Base-by-base conservation (phyloP, 495 filamentous ascomycete genomes). In the Bryoglossum gracile region DNA sequence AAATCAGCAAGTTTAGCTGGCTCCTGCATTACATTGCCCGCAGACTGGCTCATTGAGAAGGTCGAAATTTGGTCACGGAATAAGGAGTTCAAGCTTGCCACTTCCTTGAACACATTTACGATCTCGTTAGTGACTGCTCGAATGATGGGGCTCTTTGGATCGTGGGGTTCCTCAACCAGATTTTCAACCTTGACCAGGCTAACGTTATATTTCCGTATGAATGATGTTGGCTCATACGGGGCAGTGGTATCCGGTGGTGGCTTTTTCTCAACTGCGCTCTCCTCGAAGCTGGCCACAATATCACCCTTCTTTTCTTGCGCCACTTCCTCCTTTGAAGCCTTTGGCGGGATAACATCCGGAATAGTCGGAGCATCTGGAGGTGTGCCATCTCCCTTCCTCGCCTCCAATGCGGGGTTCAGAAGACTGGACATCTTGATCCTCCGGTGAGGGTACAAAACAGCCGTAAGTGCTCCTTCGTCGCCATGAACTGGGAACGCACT, bases 31-130 rank as follows among this genome's bases (percentile, higher is more conserved):
- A 99, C 82, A 62, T 97, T 97, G 24, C 91, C 90, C 2, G 89
- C 82, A 16, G 88, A 94, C 52, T 95, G 89, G 58, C 87, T 90
- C 67, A 94, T 92, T 17, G 90, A 91, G 64, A 97, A 99, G 1
- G 90, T 89, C 0, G 88, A 91, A 30, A 99, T 95, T 60, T 99
- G 92, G 58, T 99, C 94, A 16, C 90, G 79, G 73, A 99, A 99
- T n/a, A 97, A 73, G 37, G 81, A 84, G 65, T 97, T 99, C 62
- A 95, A 73, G 44, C 78, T 82, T 9, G 90, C 94, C 43, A 99
- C 87, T 59, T 97, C 89, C 64, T 95, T 95, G 75, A 94, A 96
- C 5, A 94, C 90, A 60, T 96, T 95, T 57, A 97, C 88, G 49
- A 97, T 97, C 63, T 99, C 94, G 62, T 87, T 92, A 14, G 89